Percentiles rank a stretch among this genome's conserved stretches.
Conservation (phyloP, 352 stramenopile species). For the Globisporangium uncinulatum region DNA sequence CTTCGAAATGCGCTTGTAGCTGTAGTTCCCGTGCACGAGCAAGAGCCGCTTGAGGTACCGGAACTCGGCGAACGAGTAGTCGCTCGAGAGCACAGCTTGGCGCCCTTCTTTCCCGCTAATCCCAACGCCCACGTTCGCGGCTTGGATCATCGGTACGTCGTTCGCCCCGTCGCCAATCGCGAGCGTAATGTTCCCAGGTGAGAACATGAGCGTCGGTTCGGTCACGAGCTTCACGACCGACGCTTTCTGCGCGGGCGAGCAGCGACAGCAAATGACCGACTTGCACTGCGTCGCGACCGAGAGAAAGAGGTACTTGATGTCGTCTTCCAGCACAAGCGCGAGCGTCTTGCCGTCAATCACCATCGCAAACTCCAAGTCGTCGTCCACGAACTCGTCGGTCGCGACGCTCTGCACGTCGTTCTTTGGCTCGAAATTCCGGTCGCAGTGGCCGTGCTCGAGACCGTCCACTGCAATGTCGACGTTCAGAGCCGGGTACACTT, state of each 20-base stretch:
- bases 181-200: slow-evolving; percentile 88
- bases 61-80: slow-evolving; percentile 95
- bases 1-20: slow-evolving; percentile 94
- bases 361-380: slow-evolving; percentile 86
- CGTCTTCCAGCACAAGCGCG: slow-evolving; percentile 75
- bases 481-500: slow-evolving; percentile 56
- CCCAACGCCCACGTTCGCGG: slow-evolving; percentile 95
- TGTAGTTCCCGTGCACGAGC: slow-evolving; percentile 95
- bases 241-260: slow-evolving; percentile 80
- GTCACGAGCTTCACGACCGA: slow-evolving; percentile 84
- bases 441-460: slow-evolving; percentile 53
- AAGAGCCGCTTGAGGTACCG: slow-evolving; percentile 91
- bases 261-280: slow-evolving; percentile 86
- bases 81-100: slow-evolving; percentile 94
- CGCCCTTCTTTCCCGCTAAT: slow-evolving; percentile 97
- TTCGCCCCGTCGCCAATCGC: slow-evolving; percentile 98
- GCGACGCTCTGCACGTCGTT: slow-evolving; percentile 17
- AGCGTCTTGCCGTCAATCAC: slow-evolving; percentile 88
- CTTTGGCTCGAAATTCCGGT: slow-evolving; percentile 72
- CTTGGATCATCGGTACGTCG: slow-evolving; percentile 99
- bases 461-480: too few species aligned
- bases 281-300: slow-evolving; percentile 86
- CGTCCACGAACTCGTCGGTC: slow-evolving; percentile 49
- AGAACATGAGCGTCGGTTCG: slow-evolving; percentile 86
- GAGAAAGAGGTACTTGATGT: slow-evolving; percentile 88